A percentile compares a stretch with the other conserved stretches of the same genome.
phyloP scores from a whole-genome alignment of 192 early-diverging fungal genomes.

The Gamsiella multidivaricata region DNA sequence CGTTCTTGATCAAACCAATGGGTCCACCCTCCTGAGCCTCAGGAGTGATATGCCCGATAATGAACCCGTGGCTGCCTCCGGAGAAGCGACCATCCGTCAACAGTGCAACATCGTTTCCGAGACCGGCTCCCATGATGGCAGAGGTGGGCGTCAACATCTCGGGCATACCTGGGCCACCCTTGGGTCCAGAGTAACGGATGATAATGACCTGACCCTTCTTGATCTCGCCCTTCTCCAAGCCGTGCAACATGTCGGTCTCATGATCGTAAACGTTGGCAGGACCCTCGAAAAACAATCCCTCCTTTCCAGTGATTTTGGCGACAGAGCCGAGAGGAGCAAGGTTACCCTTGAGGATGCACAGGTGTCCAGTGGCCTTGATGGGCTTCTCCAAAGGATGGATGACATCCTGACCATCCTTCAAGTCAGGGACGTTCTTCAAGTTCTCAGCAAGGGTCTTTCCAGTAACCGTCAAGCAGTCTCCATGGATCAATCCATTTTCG shows the following conservation, averaged over 20 bases:
- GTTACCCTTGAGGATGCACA: constrained; percentile 95
- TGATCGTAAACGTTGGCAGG: constrained; percentile 92
- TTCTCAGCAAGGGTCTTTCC: constrained; percentile 98
- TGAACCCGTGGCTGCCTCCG: constrained; percentile 97
- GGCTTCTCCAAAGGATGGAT: constrained; percentile 85
- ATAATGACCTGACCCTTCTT: constrained; percentile 90
- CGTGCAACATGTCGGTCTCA: constrained; percentile 91
- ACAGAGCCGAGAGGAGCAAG: constrained; percentile 96
- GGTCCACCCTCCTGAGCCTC: constrained; percentile 98
- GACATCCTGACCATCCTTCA: constrained; percentile 86
- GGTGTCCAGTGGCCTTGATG: constrained; percentile 94
- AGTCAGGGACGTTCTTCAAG: constrained; percentile 78
- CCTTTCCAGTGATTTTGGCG: constrained; percentile 99
- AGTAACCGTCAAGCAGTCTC: constrained; percentile 94
- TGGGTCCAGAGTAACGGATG: constrained; percentile 98
- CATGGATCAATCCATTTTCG: constrained; percentile 85
- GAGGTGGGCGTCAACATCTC: constrained; percentile 99
- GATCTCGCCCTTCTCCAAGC: constrained; percentile 90
- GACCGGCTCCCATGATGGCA: constrained; percentile 99
- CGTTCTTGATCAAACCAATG: constrained; percentile 90
- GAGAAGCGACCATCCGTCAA: constrained; percentile 99
- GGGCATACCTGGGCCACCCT: constrained; percentile 99
- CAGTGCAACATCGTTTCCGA: constrained; percentile 96
- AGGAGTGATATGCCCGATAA: constrained; percentile 98
- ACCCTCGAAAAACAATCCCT: constrained; percentile 91